Base-by-base conservation (phyloP, 371 early-diverging fungal species). In the Apophysomyces variabilis region DNA sequence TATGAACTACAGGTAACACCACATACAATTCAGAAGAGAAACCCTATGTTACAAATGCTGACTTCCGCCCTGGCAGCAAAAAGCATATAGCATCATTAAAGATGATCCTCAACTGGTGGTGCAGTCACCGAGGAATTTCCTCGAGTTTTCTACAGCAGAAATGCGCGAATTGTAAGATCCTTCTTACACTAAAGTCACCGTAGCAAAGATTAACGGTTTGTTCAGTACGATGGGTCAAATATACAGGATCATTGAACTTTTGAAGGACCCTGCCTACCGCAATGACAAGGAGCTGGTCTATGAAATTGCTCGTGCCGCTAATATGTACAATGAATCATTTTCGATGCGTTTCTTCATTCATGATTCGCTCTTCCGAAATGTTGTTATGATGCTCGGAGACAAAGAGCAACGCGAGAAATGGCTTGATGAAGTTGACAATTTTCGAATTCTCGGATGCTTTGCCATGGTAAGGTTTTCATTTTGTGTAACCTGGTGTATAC, bases 261-360 rank as follows among this genome's bases (percentile, higher is more conserved):
- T 64, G 65, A 38, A 59, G 45, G 38, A 26, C 60, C 43, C 60
- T n/a, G 37, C 18, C 26, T 37, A 39, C 3, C 2, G 67, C 21
- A 6, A 14, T n/a, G 45, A 67, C 38, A 61, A 62, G 38, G 70
- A 69, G 7, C 60, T 70, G 16, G 47, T 46, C 5, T 41, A 68
- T 12, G 62, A 69, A 11, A 61, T 75, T 7, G 50, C 36, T 2
- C 14, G 45, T 32, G 72, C 76, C 38, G 12, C 57, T 39, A 75
- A 80, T 44, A 71, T 80, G 14, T 87, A 87, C 61, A 84, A 86
- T 32, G 88, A 89, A 68, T 78, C 80, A 44, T 89, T 79, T 63
- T 74, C 75, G 3, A 89, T 91, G 89, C 85, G 86, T n/a, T 72
- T 86, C 45, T 86, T 83, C 66, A 89, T 91, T 13, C 86, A 88